phyloP scores from a whole-genome alignment of 148 eudicot genomes.

The Camellia japonica region DNA sequence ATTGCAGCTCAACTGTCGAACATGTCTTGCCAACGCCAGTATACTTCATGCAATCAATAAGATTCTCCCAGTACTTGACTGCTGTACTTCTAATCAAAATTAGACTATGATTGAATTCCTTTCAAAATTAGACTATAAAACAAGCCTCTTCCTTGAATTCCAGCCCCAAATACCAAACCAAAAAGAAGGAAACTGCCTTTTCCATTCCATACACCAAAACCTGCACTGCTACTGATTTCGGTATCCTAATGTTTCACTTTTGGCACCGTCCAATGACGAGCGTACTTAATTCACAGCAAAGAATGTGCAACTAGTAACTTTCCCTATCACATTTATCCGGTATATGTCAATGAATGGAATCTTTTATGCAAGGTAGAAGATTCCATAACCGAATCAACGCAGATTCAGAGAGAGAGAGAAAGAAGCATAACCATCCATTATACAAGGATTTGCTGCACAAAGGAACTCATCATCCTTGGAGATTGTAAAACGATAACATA shows the following conservation, averaged over 20 bases:
- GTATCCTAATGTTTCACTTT: background rate
- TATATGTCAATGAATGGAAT: background rate
- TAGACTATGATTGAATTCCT: background rate
- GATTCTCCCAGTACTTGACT: constrained; percentile 16
- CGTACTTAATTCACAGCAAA: background rate
- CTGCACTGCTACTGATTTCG: background rate
- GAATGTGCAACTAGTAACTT: background rate
- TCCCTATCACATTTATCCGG: background rate
- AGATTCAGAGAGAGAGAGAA: background rate
- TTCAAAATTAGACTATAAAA: background rate
- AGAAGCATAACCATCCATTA: background rate
- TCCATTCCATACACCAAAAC: background rate
- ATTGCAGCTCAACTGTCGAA: constrained; percentile 29
- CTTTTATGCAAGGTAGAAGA: background rate
- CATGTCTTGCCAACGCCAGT: constrained; percentile 22
- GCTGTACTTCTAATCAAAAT: constrained; percentile 14
- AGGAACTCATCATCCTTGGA: constrained; percentile 1
- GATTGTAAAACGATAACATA: background rate
- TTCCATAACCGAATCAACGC: background rate
- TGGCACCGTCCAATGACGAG: background rate
- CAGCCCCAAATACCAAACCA: background rate
- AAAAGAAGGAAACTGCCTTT: constrained; percentile 4
- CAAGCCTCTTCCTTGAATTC: constrained; percentile 8
- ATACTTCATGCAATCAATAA: constrained; percentile 14
- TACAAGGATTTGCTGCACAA: constrained; percentile 1